A percentile compares a stretch with the other conserved stretches of the same genome.
These are phyloP conservation scores for Coleophoma eucalyptorum DNA, from an alignment of 2,329 filamentous ascomycete species.

Conservation along the genomic window DNA sequence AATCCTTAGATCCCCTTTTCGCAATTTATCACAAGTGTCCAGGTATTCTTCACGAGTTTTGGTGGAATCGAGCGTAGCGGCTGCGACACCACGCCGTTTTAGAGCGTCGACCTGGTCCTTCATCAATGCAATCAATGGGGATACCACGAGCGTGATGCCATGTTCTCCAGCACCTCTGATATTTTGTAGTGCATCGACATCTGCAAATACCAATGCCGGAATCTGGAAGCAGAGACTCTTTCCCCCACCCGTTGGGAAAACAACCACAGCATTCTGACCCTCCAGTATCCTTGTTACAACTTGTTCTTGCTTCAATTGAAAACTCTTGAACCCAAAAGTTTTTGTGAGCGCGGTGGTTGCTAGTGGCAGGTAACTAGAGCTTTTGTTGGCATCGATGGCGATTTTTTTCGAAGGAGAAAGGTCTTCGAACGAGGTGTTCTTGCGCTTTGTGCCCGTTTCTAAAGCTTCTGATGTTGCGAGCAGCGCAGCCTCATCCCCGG, in stretches of 20 bases:
- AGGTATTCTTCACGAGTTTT: constrained; percentile 39
- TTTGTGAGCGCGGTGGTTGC: constrained; percentile 32
- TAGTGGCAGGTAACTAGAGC: constrained; percentile 5
- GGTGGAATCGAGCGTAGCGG: constrained; percentile 52
- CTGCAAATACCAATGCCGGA: constrained; percentile 37
- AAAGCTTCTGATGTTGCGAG: background rate
- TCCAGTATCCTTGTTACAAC: constrained; percentile 37
- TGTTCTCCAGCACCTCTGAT: constrained; percentile 13
- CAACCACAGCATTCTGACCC: constrained; percentile 37
- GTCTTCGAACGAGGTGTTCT: background rate
- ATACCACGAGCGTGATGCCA: constrained; percentile 53
- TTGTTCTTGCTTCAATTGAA: constrained; percentile 40
- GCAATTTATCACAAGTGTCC: constrained; percentile 38
- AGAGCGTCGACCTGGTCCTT: constrained; percentile 58
- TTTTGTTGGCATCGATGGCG: background rate
- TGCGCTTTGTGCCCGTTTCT: constrained; percentile 4
- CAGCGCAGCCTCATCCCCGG: constrained; percentile 6
- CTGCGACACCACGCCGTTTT: constrained; percentile 42
- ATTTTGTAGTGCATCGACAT: constrained; percentile 29
- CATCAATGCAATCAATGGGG: constrained; percentile 53
- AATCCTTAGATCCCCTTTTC: constrained; percentile 44
- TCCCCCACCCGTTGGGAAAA: constrained; percentile 38
- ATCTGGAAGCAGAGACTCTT: constrained; percentile 39
- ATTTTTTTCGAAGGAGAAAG: constrained; percentile 5
- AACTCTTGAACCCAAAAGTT: constrained; percentile 35